Percentiles rank a stretch among this genome's conserved stretches.
These are phyloP conservation scores for Botrytis byssoidea DNA, from an alignment of 2,329 filamentous ascomycete species.

Conservation along the genomic window DNA sequence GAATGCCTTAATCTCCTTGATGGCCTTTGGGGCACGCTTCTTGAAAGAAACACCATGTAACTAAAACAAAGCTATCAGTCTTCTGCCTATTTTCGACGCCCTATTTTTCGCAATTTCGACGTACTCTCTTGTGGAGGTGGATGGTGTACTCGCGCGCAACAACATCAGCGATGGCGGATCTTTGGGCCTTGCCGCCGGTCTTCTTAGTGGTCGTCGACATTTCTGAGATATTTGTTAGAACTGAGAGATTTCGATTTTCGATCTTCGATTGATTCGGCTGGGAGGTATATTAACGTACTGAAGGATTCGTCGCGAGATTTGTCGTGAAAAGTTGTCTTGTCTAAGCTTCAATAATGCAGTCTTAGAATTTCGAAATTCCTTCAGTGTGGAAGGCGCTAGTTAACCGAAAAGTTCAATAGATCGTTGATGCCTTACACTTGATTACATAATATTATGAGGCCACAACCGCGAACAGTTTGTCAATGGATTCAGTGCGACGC, in stretches of 20 bases:
- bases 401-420: slow-evolving; percentile 16
- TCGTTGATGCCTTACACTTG: neutral
- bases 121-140: slow-evolving; percentile 99
- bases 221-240: slow-evolving; percentile 39
- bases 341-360: slow-evolving; percentile 15
- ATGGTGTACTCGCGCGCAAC: slow-evolving; percentile 99
- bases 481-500: slow-evolving; percentile 6
- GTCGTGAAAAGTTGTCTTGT: slow-evolving; percentile 30
- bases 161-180: slow-evolving; percentile 98
- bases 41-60: slow-evolving; percentile 98
- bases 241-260: neutral
- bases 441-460: neutral
- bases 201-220: slow-evolving; percentile 69
- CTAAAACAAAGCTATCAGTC: slow-evolving; percentile 60
- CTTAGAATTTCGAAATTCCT: slow-evolving; percentile 28
- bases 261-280: slow-evolving; percentile 16
- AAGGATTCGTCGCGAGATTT: slow-evolving; percentile 31
- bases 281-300: slow-evolving; percentile 29
- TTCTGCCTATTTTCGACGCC: slow-evolving; percentile 21
- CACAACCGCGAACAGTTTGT: neutral
- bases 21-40: slow-evolving; percentile 96
- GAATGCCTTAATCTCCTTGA: slow-evolving; percentile 99
- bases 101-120: slow-evolving; percentile 44
- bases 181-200: slow-evolving; percentile 66
- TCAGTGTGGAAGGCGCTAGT: slow-evolving; percentile 21